These are phyloP conservation scores for Ciborinia camelliae DNA, from an alignment of 2,329 filamentous ascomycete genomes.

Conservation along the genomic window DNA sequence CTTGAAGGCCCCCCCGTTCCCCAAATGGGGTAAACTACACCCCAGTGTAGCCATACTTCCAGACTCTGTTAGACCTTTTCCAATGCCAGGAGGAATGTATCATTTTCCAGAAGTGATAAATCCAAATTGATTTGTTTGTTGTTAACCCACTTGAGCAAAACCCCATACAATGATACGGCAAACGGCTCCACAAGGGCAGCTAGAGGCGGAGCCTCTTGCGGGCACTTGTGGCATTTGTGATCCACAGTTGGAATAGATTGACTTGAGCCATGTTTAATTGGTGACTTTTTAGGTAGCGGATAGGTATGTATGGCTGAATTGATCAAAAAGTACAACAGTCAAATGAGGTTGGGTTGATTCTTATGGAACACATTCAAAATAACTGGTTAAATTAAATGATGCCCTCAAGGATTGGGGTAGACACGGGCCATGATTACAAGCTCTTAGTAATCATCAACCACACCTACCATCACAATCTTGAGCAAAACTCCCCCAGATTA, in stretches of 20 bases:
- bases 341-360: neutral
- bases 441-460: neutral
- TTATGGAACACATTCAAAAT: neutral
- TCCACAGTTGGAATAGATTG: neutral
- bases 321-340: neutral
- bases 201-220: neutral
- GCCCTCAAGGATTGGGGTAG: too few relatives aligned
- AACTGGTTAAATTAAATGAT: neutral
- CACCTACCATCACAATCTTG: neutral
- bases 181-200: neutral
- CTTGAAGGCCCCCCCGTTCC: neutral
- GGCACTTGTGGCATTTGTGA: neutral
- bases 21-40: neutral
- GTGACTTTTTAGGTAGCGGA: too few relatives aligned
- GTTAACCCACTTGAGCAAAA: neutral
- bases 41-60: neutral
- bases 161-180: too few relatives aligned
- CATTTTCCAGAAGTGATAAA: too few relatives aligned
- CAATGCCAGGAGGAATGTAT: neutral
- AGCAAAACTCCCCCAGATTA: neutral
- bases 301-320: too few relatives aligned
- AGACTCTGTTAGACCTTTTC: neutral
- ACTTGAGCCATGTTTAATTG: neutral
- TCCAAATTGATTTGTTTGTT: neutral
- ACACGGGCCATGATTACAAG: neutral